Evolutionary conservation across 2,329 filamentous ascomycete species (phyloP), one percentile per base, ranked within the genome.

Genomic region (Pseudogymnoascus sp.): DNA sequence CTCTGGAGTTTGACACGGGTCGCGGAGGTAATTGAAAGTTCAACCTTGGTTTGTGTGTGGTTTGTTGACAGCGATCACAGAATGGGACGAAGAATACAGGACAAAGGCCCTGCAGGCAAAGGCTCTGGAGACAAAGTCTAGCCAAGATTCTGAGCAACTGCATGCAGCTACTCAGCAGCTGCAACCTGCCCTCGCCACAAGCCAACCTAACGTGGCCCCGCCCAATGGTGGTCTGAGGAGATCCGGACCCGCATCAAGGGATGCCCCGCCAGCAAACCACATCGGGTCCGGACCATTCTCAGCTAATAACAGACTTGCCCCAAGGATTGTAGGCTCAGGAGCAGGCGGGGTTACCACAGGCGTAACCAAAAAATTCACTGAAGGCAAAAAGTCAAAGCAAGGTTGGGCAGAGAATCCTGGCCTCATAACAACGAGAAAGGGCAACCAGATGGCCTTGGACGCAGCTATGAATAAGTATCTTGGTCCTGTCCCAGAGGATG

Each of bases 361-460:
- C 5, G 12, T 9, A 18, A 7, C 28, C 28, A 53, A 33, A 33
- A 33, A 30, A 33, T 33, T 18, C 47, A 33, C n/a, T 18, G 28
- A 53, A 11, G 18, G 28, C n/a, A 53, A 53, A n/a, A 53, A 53
- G 28, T 33, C 47, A 1, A 53, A 53, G 25, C 47, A 53, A 33
- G 47, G 47, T 20, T 53, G 47, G 47, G 47, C 47, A 33, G 47
- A 53, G 28, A 25, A 18, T 12, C 28, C 47, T 33, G 28, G 28
- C 2, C 47, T 53, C 47, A 33, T 53, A 28, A 53, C 47, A 53
- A 53, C 47, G 18, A 53, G 47, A 53, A 53, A 53, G 28, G 28
- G 47, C 28, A 53, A 53, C 47, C 47, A 53, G 47, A 53, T 53
- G 12, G 47, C 47, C n/a, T 53, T 53, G 15, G 47, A 53, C 18